Percentiles rank a stretch among this genome's conserved stretches.
Conservation (phyloP, 2,329 filamentous ascomycete genomes). For the Teratosphaeria pseudoeucalypti region DNA sequence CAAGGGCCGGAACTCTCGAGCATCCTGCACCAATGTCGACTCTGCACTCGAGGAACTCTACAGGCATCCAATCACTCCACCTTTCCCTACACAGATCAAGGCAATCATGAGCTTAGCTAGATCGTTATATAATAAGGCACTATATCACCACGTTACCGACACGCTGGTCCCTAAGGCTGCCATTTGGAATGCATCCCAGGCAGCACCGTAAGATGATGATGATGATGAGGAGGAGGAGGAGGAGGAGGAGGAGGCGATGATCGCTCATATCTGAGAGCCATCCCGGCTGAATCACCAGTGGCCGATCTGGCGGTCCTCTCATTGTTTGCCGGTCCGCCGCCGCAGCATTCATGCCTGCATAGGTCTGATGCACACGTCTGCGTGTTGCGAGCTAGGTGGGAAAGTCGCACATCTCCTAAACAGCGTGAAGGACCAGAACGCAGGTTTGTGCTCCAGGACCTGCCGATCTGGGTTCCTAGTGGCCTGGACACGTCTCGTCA, state of each 20-base stretch:
- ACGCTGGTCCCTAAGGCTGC: background rate
- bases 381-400: background rate
- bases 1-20: background rate
- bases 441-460: background rate
- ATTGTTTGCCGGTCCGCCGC: background rate
- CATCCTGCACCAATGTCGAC: background rate
- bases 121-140: background rate
- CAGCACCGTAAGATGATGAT: background rate
- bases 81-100: background rate
- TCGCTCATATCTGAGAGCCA: background rate
- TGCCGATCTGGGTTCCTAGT: background rate
- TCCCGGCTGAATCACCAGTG: background rate
- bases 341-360: background rate
- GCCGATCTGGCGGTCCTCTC: background rate
- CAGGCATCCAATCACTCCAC: background rate
- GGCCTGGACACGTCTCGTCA: background rate
- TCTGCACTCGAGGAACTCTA: background rate
- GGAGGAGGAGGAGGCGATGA: no score
- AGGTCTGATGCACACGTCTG: background rate
- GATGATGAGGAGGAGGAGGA: background rate
- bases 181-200: background rate
- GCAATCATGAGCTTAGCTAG: background rate
- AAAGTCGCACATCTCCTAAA: background rate
- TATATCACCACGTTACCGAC: background rate
- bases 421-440: background rate